Conservation (phyloP, 139 green algal species). For the Chloropicon primus region DNA sequence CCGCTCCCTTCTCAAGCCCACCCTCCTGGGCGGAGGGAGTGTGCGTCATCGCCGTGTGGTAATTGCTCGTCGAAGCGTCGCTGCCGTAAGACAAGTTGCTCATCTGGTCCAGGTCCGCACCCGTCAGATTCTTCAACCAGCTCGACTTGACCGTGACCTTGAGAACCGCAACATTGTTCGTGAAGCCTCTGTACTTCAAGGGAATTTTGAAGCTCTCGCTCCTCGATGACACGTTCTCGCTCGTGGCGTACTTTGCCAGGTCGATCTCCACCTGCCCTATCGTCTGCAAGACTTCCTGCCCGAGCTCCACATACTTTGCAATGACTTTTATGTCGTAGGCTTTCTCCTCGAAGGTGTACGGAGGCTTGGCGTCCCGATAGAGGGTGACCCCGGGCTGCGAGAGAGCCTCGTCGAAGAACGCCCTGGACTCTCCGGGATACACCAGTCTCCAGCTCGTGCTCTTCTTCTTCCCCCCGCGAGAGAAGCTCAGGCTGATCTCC, state of each 20-base stretch:
- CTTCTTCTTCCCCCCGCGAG: neutral
- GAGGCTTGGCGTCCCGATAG: neutral
- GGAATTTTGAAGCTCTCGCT: neutral
- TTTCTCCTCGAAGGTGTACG: neutral
- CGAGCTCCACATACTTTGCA: neutral
- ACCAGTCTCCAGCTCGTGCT: neutral
- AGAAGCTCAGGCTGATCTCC: neutral
- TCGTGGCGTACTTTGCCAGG: neutral
- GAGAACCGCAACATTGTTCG: neutral
- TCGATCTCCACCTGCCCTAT: neutral
- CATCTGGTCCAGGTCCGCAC: neutral
- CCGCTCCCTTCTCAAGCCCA: neutral
- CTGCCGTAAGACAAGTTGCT: neutral
- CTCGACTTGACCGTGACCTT: neutral
- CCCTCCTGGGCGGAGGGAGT: neutral
- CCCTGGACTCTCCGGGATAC: neutral
- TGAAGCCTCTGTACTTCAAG: neutral
- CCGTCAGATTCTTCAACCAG: neutral
- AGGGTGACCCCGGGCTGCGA: neutral
- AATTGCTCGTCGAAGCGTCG: neutral
- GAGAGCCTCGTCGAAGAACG: neutral
- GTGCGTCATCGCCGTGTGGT: neutral
- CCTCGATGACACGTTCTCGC: neutral
- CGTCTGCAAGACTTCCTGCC: neutral
- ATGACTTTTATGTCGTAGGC: neutral